Base-by-base conservation (phyloP, 2,329 filamentous ascomycete genomes). In the Venturia pyrina region DNA sequence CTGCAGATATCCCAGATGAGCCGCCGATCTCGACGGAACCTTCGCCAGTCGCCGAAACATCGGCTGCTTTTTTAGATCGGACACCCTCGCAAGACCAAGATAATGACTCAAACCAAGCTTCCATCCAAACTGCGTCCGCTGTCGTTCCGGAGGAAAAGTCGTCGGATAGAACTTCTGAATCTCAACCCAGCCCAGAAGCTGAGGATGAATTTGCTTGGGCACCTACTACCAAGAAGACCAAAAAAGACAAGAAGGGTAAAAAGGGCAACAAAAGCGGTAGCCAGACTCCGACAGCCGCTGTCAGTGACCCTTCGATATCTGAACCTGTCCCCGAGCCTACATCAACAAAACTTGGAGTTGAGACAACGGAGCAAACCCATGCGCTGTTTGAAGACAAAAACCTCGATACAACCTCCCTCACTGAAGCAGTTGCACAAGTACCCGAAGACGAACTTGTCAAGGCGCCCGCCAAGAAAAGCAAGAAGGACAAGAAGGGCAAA, bases 191-290 rank as follows among this genome's bases (percentile, higher is more conserved):
- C 3, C 72, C 71, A 72, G 74, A 78, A 73, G 72, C 75, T 72
- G 75, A 78, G 72, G 76, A 76, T 76, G 76, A 78, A 70, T 73
- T 75, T 74, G 76, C 77, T 75, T 75, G 73, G 74, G 77, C 75
- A 73, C 63, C 56, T 28, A 50, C 56, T 28, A 50, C 44, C 24
- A 66, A 53, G 21, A 67, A 67, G 50, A 44, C 34, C 21, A 63
- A 63, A 40, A 69, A 68, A 64, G 66, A 69, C 64, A 72, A 43
- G 41, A 43, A 43, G 41, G 41, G 41, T 13, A 43, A 71, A 67
- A 69, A 69, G 34, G 68, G 67, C 43, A 71, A 69, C 66, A 71
- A 67, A 32, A 62, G 61, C 48, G 44, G 41, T 24, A 46, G 10
- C 5, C 34, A 41, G 10, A 41, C 59, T 5, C 34, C 59, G 15